Evolutionary conservation across 352 stramenopile species (phyloP).

Genomic region (Globisporangium recalcitrans): DNA sequence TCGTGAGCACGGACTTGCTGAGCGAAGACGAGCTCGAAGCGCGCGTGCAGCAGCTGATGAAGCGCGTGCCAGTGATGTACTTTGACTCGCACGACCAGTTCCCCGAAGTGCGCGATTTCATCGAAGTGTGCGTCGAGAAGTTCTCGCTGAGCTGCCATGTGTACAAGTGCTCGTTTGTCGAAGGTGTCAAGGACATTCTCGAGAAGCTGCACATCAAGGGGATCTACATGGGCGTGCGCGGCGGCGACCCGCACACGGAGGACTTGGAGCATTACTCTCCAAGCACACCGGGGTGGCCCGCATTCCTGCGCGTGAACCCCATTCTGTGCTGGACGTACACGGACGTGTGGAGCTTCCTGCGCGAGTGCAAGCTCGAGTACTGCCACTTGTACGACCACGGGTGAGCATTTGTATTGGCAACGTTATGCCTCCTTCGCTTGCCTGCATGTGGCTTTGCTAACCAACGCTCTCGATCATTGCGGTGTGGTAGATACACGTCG

Average conservation of each 20-base stretch:
- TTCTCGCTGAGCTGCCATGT: constrained; percentile 63
- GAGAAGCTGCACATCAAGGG: constrained; percentile 83
- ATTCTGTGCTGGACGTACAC: constrained; percentile 95
- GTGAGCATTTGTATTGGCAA: constrained; percentile 17
- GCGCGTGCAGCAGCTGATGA: constrained; percentile 35
- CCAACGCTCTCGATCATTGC: background rate
- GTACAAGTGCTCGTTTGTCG: constrained; percentile 89
- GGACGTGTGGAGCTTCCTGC: constrained; percentile 92
- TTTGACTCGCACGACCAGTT: constrained; percentile 96
- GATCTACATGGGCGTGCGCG: constrained; percentile 88
- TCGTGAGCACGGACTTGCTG: constrained; percentile 48
- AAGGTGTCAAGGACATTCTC: constrained; percentile 90
- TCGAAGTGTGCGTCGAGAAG: constrained; percentile 56
- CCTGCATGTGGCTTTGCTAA: background rate
- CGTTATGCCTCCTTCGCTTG: background rate
- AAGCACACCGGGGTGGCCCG: constrained; percentile 88
- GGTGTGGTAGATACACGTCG: constrained; percentile 67
- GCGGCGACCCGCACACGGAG: constrained; percentile 91
- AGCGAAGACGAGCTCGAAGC: constrained; percentile 44
- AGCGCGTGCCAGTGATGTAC: constrained; percentile 89
- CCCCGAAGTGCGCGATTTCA: constrained; percentile 88
- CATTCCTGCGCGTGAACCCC: constrained; percentile 98
- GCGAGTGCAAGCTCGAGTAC: constrained; percentile 83
- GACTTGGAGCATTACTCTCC: constrained; percentile 82
- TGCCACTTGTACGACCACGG: constrained; percentile 90